Percentiles rank a stretch among this genome's conserved stretches.
phyloP scores from a whole-genome alignment of 257 asterid genomes.

The Solanum piurae region DNA sequence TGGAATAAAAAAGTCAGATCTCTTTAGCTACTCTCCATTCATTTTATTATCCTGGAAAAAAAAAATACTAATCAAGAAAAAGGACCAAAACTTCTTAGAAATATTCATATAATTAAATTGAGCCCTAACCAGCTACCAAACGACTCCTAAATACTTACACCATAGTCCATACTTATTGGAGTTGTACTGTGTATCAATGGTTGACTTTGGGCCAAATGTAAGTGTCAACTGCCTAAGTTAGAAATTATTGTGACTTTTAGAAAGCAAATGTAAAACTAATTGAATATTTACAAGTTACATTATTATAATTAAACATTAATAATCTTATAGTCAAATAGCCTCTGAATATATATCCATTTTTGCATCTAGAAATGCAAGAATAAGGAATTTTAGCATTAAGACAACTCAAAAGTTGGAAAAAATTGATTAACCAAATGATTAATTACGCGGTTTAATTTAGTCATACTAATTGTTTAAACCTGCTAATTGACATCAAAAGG shows the following conservation, averaged over 20 bases:
- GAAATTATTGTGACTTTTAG: neutral
- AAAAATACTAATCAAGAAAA: too few relatives aligned
- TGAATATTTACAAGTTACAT: neutral
- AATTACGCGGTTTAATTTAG: neutral
- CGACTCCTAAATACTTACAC: neutral
- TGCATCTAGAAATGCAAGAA: neutral
- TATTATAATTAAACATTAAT: neutral
- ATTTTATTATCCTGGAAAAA: too few relatives aligned
- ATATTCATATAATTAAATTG: too few relatives aligned
- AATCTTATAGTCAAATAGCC: neutral
- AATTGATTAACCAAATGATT: neutral
- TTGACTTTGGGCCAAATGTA: neutral
- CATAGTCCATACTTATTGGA: neutral
- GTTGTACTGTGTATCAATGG: neutral
- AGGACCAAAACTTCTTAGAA: too few relatives aligned
- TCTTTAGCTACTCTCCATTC: too few relatives aligned
- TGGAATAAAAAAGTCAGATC: too few relatives aligned
- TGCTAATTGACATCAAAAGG: neutral
- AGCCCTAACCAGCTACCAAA: too few relatives aligned
- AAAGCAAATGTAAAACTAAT: neutral
- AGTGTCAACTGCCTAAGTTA: neutral
- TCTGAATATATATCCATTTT: neutral
- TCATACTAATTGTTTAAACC: neutral
- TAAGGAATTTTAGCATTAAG: neutral
- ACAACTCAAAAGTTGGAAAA: neutral